Evolutionary conservation across 192 early-diverging fungal genomes (phyloP).

Genomic region (Rhizophagus sp.): DNA sequence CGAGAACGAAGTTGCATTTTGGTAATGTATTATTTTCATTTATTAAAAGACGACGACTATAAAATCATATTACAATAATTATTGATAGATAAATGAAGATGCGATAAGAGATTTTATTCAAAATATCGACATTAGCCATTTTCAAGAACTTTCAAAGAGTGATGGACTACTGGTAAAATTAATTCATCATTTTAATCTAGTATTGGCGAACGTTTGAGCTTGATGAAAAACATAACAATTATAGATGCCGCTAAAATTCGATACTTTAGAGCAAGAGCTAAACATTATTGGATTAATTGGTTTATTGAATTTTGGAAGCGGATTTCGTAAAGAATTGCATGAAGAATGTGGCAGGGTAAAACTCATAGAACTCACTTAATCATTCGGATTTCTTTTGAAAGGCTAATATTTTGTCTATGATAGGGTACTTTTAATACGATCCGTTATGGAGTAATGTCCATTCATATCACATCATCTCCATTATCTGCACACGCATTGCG

Average conservation of each 20-base stretch:
- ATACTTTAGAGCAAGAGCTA: constrained; percentile 70
- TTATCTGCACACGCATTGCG: constrained; percentile 62
- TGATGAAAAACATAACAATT: background rate
- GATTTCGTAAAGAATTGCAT: constrained; percentile 69
- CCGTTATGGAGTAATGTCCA: constrained; percentile 78
- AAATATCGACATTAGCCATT: background rate
- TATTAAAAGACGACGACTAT: background rate
- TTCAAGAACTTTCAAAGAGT: background rate
- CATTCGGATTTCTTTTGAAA: background rate
- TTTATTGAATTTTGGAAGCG: constrained; percentile 78
- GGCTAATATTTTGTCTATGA: background rate
- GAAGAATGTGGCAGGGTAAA: constrained; percentile 55
- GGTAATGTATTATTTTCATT: background rate
- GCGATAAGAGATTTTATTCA: background rate
- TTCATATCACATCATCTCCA: constrained; percentile 71
- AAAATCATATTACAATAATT: background rate
- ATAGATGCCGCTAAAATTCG: constrained; percentile 74
- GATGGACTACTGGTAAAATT: background rate
- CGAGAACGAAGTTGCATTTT: background rate
- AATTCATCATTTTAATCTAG: background rate
- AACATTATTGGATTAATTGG: constrained; percentile 75
- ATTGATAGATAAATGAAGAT: background rate
- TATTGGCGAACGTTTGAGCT: background rate
- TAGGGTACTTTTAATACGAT: constrained; percentile 74
- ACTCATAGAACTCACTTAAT: background rate